phyloP scores from a whole-genome alignment of 208 protist genomes.

The Crithidia bombi region DNA sequence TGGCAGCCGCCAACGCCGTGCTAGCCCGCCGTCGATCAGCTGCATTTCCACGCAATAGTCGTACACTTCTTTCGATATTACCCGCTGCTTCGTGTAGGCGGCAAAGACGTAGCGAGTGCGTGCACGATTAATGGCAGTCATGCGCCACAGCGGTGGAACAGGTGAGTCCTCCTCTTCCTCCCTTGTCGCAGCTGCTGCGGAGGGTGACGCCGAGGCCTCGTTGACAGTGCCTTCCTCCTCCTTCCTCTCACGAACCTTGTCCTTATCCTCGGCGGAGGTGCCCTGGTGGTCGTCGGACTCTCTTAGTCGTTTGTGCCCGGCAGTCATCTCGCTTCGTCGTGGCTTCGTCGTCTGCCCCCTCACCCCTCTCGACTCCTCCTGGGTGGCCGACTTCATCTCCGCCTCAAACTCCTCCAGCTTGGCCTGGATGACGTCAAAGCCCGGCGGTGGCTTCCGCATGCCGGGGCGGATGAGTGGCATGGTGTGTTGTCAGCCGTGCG shows the following conservation, averaged over 20 bases:
- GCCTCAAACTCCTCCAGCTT: constrained; percentile 75
- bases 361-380: constrained; percentile 68
- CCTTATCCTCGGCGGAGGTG: not conserved
- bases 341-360: constrained; percentile 45
- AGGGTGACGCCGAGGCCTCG: constrained; percentile 2
- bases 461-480: constrained; percentile 85
- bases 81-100: constrained; percentile 52
- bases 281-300: constrained; percentile 14
- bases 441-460: constrained; percentile 81
- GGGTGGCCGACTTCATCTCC: constrained; percentile 70
- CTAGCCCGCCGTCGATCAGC: constrained; percentile 81
- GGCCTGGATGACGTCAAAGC: constrained; percentile 69
- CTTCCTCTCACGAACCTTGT: not conserved
- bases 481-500: too few species aligned
- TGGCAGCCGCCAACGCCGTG: constrained; percentile 75
- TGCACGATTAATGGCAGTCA: constrained; percentile 81
- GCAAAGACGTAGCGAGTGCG: constrained; percentile 85
- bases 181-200: not conserved
- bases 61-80: constrained; percentile 68
- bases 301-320: constrained; percentile 9
- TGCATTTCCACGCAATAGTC: constrained; percentile 89
- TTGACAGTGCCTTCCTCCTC: not conserved
- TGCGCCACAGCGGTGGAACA: constrained; percentile 76
- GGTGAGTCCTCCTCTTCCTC: too few species aligned
- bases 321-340: not conserved